Evolutionary conservation across 2,329 filamentous ascomycete genomes (phyloP).

Genomic region (Fusarium paranaense): DNA sequence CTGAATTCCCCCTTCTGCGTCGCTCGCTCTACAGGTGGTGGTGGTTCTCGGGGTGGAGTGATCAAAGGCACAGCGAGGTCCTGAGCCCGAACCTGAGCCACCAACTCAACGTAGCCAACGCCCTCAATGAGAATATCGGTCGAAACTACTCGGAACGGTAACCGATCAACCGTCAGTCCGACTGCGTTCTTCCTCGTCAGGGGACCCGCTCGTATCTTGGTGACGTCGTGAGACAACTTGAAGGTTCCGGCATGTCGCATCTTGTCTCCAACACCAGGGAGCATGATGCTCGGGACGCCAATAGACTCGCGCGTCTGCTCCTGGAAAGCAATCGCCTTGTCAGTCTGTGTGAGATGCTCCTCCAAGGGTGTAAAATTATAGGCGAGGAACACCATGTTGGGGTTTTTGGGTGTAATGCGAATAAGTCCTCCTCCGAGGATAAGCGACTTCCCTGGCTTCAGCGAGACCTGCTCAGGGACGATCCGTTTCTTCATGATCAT

Average conservation of each 20-base stretch:
- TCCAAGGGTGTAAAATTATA: constrained; percentile 87
- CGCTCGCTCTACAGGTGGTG: neutral
- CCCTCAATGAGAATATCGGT: constrained; percentile 92
- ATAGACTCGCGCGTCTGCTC: constrained; percentile 67
- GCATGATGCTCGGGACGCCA: constrained; percentile 72
- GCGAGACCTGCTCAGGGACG: constrained; percentile 76
- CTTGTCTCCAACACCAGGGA: constrained; percentile 66
- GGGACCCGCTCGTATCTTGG: constrained; percentile 79
- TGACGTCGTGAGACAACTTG: constrained; percentile 83
- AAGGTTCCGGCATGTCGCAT: constrained; percentile 81
- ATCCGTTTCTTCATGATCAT: constrained; percentile 85
- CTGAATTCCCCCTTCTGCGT: neutral
- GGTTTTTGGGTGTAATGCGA: constrained; percentile 79
- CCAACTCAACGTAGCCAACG: constrained; percentile 92
- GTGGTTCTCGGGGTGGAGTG: neutral
- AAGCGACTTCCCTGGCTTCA: constrained; percentile 83
- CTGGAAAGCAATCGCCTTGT: constrained; percentile 83
- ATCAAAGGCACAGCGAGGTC: constrained; percentile 46
- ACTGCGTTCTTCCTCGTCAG: constrained; percentile 73
- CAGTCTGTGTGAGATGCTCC: constrained; percentile 80
- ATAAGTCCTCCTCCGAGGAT: constrained; percentile 84
- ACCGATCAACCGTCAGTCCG: constrained; percentile 71
- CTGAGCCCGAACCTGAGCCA: constrained; percentile 79
- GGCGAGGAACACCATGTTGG: constrained; percentile 76
- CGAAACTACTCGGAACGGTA: constrained; percentile 84